phyloP scores from a whole-genome alignment of 257 asterid genomes.

The Fraxinus excelsior region DNA sequence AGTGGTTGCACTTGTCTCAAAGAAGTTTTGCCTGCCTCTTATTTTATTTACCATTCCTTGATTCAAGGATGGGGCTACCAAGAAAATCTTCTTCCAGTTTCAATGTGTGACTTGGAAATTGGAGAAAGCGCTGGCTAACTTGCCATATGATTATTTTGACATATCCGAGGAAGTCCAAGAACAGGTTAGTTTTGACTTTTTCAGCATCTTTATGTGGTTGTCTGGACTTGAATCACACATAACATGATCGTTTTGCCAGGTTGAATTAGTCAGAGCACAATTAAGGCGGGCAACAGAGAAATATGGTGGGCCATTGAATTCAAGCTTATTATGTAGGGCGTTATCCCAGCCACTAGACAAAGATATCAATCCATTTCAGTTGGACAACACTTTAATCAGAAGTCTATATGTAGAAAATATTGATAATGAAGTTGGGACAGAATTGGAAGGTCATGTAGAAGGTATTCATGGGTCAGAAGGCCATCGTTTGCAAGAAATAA shows the following conservation, averaged over 20 bases:
- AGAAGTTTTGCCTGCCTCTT: conserved; percentile 20
- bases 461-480: conserved; percentile 32
- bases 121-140: conserved; percentile 67
- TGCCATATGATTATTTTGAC: conserved; percentile 68
- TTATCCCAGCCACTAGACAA: conserved; percentile 68
- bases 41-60: conserved; percentile 28
- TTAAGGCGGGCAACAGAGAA: conserved; percentile 85
- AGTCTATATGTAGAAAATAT: conserved; percentile 49
- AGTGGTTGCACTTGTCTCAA: not conserved
- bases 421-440: conserved; percentile 55
- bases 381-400: conserved; percentile 44
- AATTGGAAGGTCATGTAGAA: conserved; percentile 32
- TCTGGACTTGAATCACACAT: conserved; percentile 15
- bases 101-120: conserved; percentile 88
- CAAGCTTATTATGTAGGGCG: conserved; percentile 57
- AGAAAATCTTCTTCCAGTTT: conserved; percentile 71
- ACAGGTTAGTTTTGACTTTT: conserved; percentile 56
- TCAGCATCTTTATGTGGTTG: conserved; percentile 13
- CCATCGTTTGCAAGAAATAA: conserved; percentile 32
- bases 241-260: conserved; percentile 52
- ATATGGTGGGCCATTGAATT: conserved; percentile 72
- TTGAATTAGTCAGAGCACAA: conserved; percentile 64
- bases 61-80: conserved; percentile 62
- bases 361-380: conserved; percentile 60
- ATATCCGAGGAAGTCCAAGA: conserved; percentile 94